Conservation (phyloP, 2,329 filamentous ascomycete genomes). For the Pestalotiopsis fici region DNA sequence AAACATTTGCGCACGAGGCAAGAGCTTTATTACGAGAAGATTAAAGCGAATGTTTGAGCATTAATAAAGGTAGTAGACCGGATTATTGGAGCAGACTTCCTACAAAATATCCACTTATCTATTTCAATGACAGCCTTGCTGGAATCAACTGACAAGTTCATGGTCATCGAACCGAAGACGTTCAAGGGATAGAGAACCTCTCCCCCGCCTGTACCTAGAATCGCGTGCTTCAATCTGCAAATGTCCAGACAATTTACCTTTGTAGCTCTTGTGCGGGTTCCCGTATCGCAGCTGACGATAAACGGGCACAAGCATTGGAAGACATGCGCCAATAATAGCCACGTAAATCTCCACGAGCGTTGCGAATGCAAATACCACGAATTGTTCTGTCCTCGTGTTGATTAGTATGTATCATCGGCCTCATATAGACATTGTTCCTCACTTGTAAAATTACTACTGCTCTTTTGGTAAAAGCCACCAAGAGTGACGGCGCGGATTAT, state of each 20-base stretch:
- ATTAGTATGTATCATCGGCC: background rate
- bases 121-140: no score
- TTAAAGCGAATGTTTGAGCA: background rate
- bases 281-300: constrained; percentile 17
- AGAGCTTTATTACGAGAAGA: background rate
- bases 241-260: background rate
- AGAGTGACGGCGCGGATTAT: background rate
- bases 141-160: background rate
- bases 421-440: background rate
- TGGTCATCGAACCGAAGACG: no score
- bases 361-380: background rate
- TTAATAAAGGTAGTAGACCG: background rate
- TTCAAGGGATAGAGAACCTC: no score
- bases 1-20: background rate
- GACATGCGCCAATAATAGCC: constrained; percentile 17
- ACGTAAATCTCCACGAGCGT: constrained; percentile 17
- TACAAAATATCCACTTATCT: no score
- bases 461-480: background rate
- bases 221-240: background rate
- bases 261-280: background rate
- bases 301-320: constrained; percentile 15
- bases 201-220: background rate
- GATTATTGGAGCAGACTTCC: no score
- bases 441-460: background rate
- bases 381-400: constrained; percentile 6